Base-by-base conservation (phyloP, 2,329 filamentous ascomycete genomes). In the Exophiala viscosa region DNA sequence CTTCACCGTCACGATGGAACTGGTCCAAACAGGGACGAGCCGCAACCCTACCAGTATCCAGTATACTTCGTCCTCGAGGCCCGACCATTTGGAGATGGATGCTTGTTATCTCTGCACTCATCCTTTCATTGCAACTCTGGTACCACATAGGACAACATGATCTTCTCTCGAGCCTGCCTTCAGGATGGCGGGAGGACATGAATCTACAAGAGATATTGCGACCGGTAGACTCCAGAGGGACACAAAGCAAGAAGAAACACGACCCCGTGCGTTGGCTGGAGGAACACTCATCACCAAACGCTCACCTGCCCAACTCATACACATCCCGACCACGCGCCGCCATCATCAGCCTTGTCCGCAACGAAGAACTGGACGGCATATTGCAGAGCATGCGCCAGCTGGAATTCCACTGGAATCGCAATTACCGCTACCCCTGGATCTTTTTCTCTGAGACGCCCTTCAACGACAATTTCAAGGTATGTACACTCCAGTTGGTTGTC, bases 371-470 rank as follows among this genome's bases (percentile, higher is more conserved):
- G 5, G 58, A 63, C 6, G 67, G 67, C 15, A 61, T 69, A 10
- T 45, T 67, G 45, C 67, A 68, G 51, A 66, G 64, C 44, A 69
- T 69, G 64, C 58, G 60, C 13, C 63, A 69, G 48, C 54, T 69
- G 13, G 67, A 69, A 38, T 62, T 60, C 34, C 62, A 57, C 5
- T 69, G 65, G 65, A 69, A 69, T 48, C 40, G 55, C n/a, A 65
- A 65, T 32, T 65, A 67, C 41, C 52, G 63, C 13, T 69, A 69
- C 55, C 67, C 67, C 1, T 69, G 67, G 67, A 55, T 68, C 10
- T 69, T 69, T 58, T 69, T 69, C 65, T 69, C 64, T 45, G 67
- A 69, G 48, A 64, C 61, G 35, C 57, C 64, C 1, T 69, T 69
- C 46, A 66, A 49, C 18, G 64, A 66, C 14, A 62, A 66, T 32